Evolutionary conservation across 352 stramenopile species (phyloP).

Genomic region (Blastocystis sp.): DNA sequence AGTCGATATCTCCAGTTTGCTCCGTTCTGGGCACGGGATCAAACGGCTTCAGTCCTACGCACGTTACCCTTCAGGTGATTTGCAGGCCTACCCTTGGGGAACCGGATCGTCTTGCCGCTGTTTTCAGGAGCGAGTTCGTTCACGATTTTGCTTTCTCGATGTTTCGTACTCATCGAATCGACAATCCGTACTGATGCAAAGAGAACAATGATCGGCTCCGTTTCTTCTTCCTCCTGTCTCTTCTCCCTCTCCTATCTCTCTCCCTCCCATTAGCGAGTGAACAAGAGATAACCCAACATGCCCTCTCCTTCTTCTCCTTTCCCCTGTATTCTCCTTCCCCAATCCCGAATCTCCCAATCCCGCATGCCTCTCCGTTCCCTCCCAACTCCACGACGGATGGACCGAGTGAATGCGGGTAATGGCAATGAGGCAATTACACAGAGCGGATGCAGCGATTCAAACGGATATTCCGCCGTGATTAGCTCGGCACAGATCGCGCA

Average conservation of each 20-base stretch:
- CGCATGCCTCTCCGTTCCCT: background rate
- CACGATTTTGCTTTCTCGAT: background rate
- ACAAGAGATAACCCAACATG: too few species aligned
- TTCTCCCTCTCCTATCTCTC: background rate
- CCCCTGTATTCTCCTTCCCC: background rate
- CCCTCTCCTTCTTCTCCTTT: background rate
- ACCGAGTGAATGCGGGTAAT: background rate
- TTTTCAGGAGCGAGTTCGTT: background rate
- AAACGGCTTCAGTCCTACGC: slow-evolving; percentile 43
- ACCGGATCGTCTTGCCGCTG: background rate
- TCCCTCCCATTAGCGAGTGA: too few species aligned
- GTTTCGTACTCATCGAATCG: background rate
- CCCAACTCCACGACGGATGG: background rate
- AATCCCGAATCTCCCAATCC: background rate
- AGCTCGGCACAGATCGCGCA: background rate
- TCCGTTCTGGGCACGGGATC: slow-evolving; percentile 18
- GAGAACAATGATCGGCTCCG: background rate
- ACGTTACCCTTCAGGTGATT: background rate
- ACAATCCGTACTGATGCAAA: background rate
- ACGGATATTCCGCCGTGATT: slow-evolving; percentile 53
- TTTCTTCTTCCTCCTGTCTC: background rate
- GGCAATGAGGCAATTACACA: background rate
- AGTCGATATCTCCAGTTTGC: slow-evolving; percentile 49
- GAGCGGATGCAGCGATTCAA: background rate
- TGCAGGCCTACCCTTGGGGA: background rate